Percentiles rank a stretch among this genome's conserved stretches.
phyloP scores from a whole-genome alignment of 78 protist genomes.

The Dictyostelium capitatum region DNA sequence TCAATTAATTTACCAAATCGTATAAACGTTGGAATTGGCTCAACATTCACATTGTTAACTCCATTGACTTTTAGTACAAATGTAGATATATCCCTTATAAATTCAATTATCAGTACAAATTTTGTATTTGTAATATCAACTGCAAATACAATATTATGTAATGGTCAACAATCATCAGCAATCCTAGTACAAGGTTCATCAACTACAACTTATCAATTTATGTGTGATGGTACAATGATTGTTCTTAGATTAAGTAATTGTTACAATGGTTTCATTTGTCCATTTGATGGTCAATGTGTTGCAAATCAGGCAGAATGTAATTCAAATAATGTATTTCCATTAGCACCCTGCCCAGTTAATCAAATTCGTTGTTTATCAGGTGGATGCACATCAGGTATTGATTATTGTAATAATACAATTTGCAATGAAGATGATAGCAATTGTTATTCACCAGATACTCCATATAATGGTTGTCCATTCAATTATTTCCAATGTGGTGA shows the following conservation, averaged over 20 bases:
- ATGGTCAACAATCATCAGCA: neutral
- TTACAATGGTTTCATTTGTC: constrained; percentile 12
- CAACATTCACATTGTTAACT: neutral
- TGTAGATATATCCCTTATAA: neutral
- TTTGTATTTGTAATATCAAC: constrained; percentile 12
- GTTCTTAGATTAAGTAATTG: constrained; percentile 36
- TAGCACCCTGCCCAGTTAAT: constrained; percentile 1
- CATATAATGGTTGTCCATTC: constrained; percentile 61
- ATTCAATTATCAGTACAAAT: neutral
- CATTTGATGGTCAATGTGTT: neutral
- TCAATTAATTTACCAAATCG: neutral
- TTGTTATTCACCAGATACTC: neutral
- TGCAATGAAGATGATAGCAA: too few relatives aligned
- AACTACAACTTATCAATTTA: constrained; percentile 19
- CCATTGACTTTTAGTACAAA: neutral
- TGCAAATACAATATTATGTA: neutral
- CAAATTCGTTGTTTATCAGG: constrained; percentile 15
- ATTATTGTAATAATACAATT: neutral
- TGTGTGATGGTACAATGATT: constrained; percentile 39
- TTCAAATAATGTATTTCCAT: neutral
- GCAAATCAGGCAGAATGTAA: neutral
- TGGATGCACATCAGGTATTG: neutral
- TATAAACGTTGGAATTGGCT: neutral
- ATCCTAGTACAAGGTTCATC: neutral
- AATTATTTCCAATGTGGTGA: constrained; percentile 27